Base-by-base conservation (phyloP, 129 eudicot genomes). In the Tanacetum coccineum region DNA sequence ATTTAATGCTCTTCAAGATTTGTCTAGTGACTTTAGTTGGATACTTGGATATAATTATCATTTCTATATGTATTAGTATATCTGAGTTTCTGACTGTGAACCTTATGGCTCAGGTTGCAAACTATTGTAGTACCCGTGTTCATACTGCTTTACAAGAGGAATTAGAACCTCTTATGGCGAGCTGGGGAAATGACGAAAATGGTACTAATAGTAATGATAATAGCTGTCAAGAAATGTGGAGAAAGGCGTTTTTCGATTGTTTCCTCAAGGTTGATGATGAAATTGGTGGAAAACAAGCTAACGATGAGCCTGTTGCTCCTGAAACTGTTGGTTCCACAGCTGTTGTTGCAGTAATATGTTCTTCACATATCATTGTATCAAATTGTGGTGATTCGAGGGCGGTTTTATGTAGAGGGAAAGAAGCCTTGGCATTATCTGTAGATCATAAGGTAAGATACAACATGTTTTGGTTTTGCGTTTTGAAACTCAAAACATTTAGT, bases 291-390 rank as follows among this genome's bases (percentile, higher is more conserved):
- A 67, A 68, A 74, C 68, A 71, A 47, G 70, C 56, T 30, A 49
- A 62, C 53, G 64, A 14, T 62, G 89, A 79, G 26, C 71, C 85
- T 11, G 54, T 81, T 58, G 86, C 86, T 47, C 86, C 90, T 13
- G 89, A 84, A 74, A 84, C 85, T 2, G 85, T 84, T 17, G 89
- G 89, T 28, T 84, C 89, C 48, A 81, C 86, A 68, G 86, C 90
- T 72, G 84, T 76, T 54, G 90, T 84, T 61, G 84, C 86, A 18
- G 28, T 84, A 10, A 71, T 84, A 62, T 84, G 86, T 63, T 81
- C 86, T 6, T 84, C 86, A 0, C 90, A 84, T 74, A 81, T 84
- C 39, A 75, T 84, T 12, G 84, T 81, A 61, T 77, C 84, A 30
- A 84, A 84, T 51, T 77, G 89, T 81, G 89, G 89, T 21, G 89